Conservation (phyloP, 345 rosid species). For the Eucalyptus globulus region DNA sequence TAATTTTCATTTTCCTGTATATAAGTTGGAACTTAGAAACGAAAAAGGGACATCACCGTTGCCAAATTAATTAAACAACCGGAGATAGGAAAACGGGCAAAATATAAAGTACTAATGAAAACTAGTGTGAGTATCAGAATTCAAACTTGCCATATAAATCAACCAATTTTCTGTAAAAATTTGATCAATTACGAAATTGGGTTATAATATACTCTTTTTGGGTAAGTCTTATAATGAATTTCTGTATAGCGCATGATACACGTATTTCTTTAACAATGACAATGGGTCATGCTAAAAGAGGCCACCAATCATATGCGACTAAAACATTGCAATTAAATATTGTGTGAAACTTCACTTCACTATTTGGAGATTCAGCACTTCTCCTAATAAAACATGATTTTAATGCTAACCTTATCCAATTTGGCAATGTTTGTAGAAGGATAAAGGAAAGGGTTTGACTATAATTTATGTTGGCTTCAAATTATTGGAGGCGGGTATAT, state of each 20-base stretch:
- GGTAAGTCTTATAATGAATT: not conserved
- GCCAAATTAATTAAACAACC: not conserved
- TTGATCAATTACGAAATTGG: not conserved
- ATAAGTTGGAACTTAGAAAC: not conserved
- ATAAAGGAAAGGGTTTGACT: not conserved
- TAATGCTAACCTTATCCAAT: not conserved
- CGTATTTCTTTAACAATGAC: not conserved
- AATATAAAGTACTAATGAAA: not conserved
- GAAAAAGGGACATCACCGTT: not conserved
- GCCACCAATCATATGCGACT: not conserved
- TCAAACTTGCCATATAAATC: not conserved
- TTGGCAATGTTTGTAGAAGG: not conserved
- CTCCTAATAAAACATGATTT: not conserved
- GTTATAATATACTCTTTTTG: not conserved
- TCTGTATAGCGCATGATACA: not conserved
- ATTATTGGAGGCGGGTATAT: not conserved
- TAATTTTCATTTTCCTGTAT: not conserved
- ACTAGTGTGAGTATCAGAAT: not conserved
- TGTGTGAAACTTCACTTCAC: not conserved
- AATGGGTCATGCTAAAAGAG: not conserved
- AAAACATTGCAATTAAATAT: not conserved
- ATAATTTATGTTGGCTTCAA: not conserved
- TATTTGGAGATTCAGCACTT: not conserved
- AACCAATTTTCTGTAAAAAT: not conserved
- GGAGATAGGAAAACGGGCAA: not conserved